Base-by-base conservation (phyloP, 2,329 filamentous ascomycete genomes). In the Nemania sp. region DNA sequence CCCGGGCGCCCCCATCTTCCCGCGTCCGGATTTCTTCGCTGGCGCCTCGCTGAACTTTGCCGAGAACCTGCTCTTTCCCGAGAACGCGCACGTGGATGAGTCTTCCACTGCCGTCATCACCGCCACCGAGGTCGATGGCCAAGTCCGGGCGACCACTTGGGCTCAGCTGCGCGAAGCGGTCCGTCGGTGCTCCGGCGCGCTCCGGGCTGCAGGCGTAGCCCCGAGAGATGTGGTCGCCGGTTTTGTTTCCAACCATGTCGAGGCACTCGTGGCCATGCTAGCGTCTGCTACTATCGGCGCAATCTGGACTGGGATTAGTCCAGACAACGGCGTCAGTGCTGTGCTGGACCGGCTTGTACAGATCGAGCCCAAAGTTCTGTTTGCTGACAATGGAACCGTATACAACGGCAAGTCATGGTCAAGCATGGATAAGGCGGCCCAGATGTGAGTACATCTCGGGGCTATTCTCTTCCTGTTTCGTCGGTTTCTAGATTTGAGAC, bases 331-430 rank as follows among this genome's bases (percentile, higher is more conserved):
- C 11, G 93, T 97, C 1, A 93, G 93, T 74, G 95, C 94, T 18
- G 94, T 98, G 0, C 82, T 98, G 27, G 96, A 98, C 78, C 88
- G 96, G 7, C 82, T 98, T 68, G 87, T 87, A 53, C 96, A 98
- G 82, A 96, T 98, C 72, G 88, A 90, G 68, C 95, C 96, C 3
- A 89, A 88, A 67, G 81, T 97, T 0, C 82, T 98, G 3, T 97
- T 98, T 76, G 90, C 92, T 1, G 95, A 98, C 78, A 96, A 97
- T 74, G 93, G 91, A 11, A 58, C 62, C 0, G 29, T 69, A 20
- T 98, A 98, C 80, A 98, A 98, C 78, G 94, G 93, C 69, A 96
- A 96, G 80, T 87, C 90, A 43, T 96, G 97, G 85, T 87, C 91
- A n/a, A 91, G 92, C 70, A 86, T 91, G 41, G 84, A 86, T 56